Base-by-base conservation (phyloP, 164 flowering plant species). In the Malania oleifera region DNA sequence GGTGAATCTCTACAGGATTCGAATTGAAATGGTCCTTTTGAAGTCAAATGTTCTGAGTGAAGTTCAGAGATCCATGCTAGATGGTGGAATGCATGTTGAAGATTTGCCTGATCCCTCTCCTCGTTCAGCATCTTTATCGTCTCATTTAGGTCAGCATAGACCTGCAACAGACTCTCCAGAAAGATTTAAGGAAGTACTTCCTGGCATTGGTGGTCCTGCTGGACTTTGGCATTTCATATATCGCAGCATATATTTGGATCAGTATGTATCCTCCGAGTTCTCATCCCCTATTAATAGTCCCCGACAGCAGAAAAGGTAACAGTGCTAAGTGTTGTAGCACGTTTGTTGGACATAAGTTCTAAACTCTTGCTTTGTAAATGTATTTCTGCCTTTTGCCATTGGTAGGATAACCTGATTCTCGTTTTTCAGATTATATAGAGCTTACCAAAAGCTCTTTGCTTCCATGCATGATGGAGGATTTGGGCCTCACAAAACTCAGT, bases 141-240 rank as follows among this genome's bases (percentile, higher is more conserved):
- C 80, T 72, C 91, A 77, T 75, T 63, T 81, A 61, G 82, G 90
- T 25, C 91, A 81, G 13, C 76, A 70, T 12, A 78, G 60, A 49
- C 73, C 54, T 57, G 39, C 65, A 29, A 59, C 79, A 54, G 91
- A 77, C 25, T 75, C 89, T 54, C 74, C 73, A 11, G 77, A 62
- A 19, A 70, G 72, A 65, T 54, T 62, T 39, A 64, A 56, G 50
- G 86, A 84, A 52, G 50, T 72, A 48, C 55, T 38, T 63, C 26
- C 29, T 60, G 88, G 84, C 6, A 69, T 74, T 63, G 97, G 99
- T 68, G 99, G 97, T 60, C 97, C 93, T 54, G 76, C 81, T 68
- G 99, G 97, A 56, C 90, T 95, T 35, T 95, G 96, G 96, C 99
- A 95, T 81, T 95, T 95, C 63, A 85, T 91, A 12, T 95, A 95